These are phyloP conservation scores for Tetraselmis chui DNA, from an alignment of 139 green algal genomes.

Conservation along the genomic window DNA sequence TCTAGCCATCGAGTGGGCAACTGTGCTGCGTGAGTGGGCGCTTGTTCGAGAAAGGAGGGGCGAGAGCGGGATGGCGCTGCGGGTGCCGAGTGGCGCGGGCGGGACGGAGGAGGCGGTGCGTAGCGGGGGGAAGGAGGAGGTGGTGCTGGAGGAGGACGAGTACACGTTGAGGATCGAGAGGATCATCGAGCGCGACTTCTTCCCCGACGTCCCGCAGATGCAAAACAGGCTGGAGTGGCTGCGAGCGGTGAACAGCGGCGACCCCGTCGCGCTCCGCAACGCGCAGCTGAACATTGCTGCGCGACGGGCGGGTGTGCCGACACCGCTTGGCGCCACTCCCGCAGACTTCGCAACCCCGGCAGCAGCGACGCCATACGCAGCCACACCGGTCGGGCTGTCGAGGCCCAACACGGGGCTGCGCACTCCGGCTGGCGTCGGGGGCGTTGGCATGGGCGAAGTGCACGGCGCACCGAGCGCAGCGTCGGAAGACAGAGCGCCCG, in stretches of 20 bases:
- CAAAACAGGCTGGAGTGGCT: conserved; percentile 80
- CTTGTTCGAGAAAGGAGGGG: too few relatives aligned
- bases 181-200: conserved; percentile 92
- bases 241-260: conserved; percentile 61
- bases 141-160: conserved; percentile 73
- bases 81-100: neutral
- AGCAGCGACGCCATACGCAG: conserved; percentile 1
- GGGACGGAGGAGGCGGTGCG: neutral
- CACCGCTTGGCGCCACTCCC: conserved; percentile 31
- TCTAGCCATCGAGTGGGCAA: too few relatives aligned
- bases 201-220: conserved; percentile 80
- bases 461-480: neutral
- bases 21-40: too few relatives aligned
- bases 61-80: neutral
- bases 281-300: conserved; percentile 80
- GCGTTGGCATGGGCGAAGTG: too few relatives aligned
- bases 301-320: conserved; percentile 40
- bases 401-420: neutral
- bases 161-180: conserved; percentile 62
- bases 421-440: neutral
- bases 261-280: conserved; percentile 49
- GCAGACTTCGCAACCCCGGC: conserved; percentile 18
- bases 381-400: neutral
- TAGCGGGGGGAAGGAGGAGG: neutral
- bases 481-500: conserved; percentile 7